Percentiles rank a stretch among this genome's conserved stretches.
phyloP scores from a whole-genome alignment of 225 moss, liverwort and hornwort species.

The Physcomitrellopsis africana region DNA sequence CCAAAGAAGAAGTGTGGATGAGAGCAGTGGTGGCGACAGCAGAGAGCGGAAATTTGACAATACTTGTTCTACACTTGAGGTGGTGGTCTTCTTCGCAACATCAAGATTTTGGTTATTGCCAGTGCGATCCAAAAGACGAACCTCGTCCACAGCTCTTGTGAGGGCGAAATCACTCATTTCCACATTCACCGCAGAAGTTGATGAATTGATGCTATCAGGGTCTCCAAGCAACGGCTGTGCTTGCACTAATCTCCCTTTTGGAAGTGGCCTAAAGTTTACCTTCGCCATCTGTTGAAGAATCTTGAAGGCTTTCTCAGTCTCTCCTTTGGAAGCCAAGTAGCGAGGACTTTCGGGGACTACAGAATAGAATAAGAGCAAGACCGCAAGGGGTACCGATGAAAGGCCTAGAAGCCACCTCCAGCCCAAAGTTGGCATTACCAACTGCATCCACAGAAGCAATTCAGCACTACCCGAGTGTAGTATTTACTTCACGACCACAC shows the following conservation, averaged over 20 bases:
- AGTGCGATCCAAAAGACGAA: constrained; percentile 29
- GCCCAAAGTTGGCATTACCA: constrained; percentile 81
- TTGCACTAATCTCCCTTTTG: constrained; percentile 54
- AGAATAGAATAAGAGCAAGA: constrained; percentile 77
- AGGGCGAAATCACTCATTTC: constrained; percentile 34
- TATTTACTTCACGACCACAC: background rate
- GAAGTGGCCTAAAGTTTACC: constrained; percentile 57
- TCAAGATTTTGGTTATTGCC: constrained; percentile 2
- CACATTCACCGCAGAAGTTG: constrained; percentile 24
- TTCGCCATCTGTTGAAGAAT: constrained; percentile 74
- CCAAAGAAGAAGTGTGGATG: constrained; percentile 87
- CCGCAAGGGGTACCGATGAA: constrained; percentile 72
- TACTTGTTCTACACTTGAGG: constrained; percentile 38
- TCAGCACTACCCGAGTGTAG: constrained; percentile 3
- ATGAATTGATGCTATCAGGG: background rate
- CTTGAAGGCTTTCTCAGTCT: constrained; percentile 54
- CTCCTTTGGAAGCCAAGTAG: constrained; percentile 75
- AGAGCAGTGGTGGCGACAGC: constrained; percentile 67
- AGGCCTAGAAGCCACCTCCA: constrained; percentile 89
- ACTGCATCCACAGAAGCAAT: constrained; percentile 37
- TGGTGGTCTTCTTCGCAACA: constrained; percentile 33
- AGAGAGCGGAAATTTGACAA: constrained; percentile 64
- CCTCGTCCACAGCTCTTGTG: constrained; percentile 24
- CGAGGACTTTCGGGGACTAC: constrained; percentile 82
- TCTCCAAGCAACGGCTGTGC: constrained; percentile 29